Conservation (phyloP, 495 filamentous ascomycete genomes). For the Podospora pseudopauciseta region DNA sequence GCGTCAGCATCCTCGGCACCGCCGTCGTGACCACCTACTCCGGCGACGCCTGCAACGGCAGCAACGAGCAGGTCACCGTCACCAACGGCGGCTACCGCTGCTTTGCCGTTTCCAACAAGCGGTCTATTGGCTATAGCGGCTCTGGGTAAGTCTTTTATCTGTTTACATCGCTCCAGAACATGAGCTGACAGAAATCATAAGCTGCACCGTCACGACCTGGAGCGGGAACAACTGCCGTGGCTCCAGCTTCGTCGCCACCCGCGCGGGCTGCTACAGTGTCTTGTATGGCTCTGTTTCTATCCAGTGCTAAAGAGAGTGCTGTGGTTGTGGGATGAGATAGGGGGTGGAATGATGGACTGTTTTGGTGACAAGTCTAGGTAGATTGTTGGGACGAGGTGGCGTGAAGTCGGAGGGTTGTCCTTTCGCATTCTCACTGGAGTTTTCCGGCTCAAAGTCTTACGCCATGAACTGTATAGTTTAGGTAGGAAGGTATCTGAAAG, state of each 20-base stretch:
- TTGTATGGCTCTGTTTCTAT: conserved; percentile 15
- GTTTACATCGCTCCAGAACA: too few species aligned
- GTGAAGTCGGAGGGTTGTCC: too few species aligned
- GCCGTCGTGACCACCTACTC: conserved; percentile 10
- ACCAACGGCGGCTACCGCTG: conserved; percentile 14
- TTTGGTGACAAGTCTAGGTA: too few species aligned
- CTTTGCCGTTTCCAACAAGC: conserved; percentile 9
- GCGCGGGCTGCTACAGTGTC: conserved; percentile 3
- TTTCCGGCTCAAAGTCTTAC: too few species aligned
- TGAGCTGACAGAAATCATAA: neutral
- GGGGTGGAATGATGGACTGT: neutral
- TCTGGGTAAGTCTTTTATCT: neutral
- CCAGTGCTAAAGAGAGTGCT: conserved; percentile 6
- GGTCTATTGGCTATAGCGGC: conserved; percentile 5
- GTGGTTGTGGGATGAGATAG: neutral
- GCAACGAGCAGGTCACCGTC: conserved; percentile 1
- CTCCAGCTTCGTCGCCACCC: neutral
- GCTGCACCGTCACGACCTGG: conserved; percentile 11
- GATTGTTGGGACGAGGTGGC: too few species aligned
- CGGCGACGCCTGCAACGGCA: conserved; percentile 10
- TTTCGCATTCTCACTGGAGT: too few species aligned
- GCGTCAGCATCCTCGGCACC: conserved; percentile 4
- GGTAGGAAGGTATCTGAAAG: too few species aligned
- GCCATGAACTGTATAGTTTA: too few species aligned
- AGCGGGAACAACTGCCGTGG: conserved; percentile 10